A percentile compares a stretch with the other conserved stretches of the same genome.
phyloP scores from a whole-genome alignment of 176 grass and related monocot species.

The Aegilops umbellulata region DNA sequence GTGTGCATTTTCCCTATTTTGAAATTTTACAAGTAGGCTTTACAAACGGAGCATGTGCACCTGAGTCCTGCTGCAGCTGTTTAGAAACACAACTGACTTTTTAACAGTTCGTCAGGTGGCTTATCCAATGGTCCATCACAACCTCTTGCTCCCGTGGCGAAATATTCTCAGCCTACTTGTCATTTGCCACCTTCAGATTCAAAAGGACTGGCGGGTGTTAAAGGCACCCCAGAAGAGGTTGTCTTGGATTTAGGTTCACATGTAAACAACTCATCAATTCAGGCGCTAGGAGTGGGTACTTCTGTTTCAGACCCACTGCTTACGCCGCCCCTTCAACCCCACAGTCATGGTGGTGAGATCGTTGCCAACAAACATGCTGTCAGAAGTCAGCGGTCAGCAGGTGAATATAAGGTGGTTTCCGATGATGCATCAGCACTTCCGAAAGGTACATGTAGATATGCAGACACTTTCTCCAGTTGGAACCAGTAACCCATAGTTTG shows the following conservation, averaged over 20 bases:
- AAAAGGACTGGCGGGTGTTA: not conserved
- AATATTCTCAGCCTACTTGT: conserved; percentile 21
- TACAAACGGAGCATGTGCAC: not conserved
- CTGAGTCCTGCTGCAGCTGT: not conserved
- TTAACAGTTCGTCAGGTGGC: conserved; percentile 42
- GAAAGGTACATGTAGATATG: conserved; percentile 16
- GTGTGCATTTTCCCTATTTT: not conserved
- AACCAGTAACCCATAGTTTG: not conserved
- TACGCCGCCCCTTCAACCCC: conserved; percentile 29
- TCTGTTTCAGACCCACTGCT: conserved; percentile 32
- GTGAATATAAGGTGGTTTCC: not conserved
- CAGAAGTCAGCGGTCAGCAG: conserved; percentile 28
- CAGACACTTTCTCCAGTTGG: not conserved
- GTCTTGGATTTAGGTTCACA: conserved; percentile 21
- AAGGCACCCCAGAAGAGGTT: conserved; percentile 26
- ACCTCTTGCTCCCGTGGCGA: conserved; percentile 23
- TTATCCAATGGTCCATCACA: conserved; percentile 45
- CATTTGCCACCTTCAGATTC: conserved; percentile 20
- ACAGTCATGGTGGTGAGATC: conserved; percentile 17
- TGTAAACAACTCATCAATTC: not conserved
- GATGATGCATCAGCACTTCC: conserved; percentile 12
- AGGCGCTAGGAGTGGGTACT: conserved; percentile 16
- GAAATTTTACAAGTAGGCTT: not conserved
- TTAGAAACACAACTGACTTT: conserved; percentile 8
- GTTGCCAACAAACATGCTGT: conserved; percentile 40